Evolutionary conservation across 306 rosid genomes (phyloP).

Genomic region (Begonia fuchsioides): DNA sequence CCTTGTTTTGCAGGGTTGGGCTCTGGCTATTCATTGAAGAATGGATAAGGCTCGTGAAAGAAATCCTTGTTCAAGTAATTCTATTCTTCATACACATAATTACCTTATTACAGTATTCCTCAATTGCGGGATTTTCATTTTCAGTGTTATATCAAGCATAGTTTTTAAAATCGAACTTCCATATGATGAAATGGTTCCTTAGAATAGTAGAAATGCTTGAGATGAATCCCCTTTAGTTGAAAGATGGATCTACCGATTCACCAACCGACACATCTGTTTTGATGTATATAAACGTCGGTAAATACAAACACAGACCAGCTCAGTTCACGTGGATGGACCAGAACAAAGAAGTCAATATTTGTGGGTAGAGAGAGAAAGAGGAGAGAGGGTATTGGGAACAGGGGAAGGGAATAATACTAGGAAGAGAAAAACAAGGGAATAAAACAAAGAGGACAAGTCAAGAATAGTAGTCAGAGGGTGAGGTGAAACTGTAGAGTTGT

Average conservation of each 20-base stretch:
- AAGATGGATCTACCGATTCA: too few relatives aligned
- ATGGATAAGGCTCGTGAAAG: not conserved
- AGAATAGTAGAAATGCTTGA: too few relatives aligned
- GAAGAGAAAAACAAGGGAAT: not conserved
- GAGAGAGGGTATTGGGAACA: not conserved
- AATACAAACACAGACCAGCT: too few relatives aligned
- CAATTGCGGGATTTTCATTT: not conserved
- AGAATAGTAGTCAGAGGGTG: not conserved
- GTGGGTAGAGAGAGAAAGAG: not conserved
- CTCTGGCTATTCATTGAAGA: not conserved
- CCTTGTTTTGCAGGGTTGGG: conserved; percentile 2
- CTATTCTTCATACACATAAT: not conserved
- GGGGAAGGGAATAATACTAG: not conserved
- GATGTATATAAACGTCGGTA: too few relatives aligned
- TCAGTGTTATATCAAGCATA: not conserved
- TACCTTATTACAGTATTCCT: not conserved
- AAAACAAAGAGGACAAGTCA: conserved; percentile 1
- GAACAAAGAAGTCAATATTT: too few relatives aligned
- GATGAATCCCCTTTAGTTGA: too few relatives aligned
- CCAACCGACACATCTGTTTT: too few relatives aligned
- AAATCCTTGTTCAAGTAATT: not conserved
- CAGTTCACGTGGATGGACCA: too few relatives aligned
- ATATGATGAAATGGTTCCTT: not conserved
- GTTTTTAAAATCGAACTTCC: not conserved
- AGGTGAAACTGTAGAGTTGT: too few relatives aligned